Base-by-base conservation (phyloP, 192 early-diverging fungal genomes). In the Backusella luteola region DNA sequence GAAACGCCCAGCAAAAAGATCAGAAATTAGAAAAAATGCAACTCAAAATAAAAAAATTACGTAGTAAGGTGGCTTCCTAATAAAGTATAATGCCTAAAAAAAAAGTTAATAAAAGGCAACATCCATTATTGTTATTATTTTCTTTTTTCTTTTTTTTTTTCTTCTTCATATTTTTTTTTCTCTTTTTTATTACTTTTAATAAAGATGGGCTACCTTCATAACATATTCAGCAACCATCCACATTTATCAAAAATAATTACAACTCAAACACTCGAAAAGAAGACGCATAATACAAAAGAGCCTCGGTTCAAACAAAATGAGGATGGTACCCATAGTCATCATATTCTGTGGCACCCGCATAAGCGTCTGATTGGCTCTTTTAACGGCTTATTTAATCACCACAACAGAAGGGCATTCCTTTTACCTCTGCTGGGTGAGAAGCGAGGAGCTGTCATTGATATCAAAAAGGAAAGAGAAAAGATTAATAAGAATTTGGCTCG, bases 1-100 rank as follows among this genome's bases (percentile, higher is more conserved):
- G 78, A 3, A 80, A 82, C 6, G 75, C 77, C n/a, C 76, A 72
- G 9, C 84, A 81, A 42, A 71, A 81, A 42, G 81, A 87, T 68
- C 41, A 74, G 0, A 73, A 82, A 68, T 77, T 83, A 26, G 82
- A 67, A n/a, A 79, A 76, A 17, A 69, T 74, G 69, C 73, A 80
- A 69, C 74, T 34, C 2, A 76, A 77, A 72, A 71, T 84, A 46
- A 42, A 74, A 41, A 29, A 56, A 42, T 63, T 72, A 23, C 69
- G 83, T 66, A 53, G 32, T 66, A 21, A 70, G 38, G 26, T 77
- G 77, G 19, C 42, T 83, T 34, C 74, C 46, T 73, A 26, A 66
- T 82, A 63, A 67, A 42, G 73, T 15, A 71, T 42, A 68, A 68
- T 9, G 6, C 14, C 4, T 35, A 68, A 34, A 67, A 19, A 67